Evolutionary conservation across 202 grass and related monocot species (phyloP).

Genomic region (Brachypodium distachyon): DNA sequence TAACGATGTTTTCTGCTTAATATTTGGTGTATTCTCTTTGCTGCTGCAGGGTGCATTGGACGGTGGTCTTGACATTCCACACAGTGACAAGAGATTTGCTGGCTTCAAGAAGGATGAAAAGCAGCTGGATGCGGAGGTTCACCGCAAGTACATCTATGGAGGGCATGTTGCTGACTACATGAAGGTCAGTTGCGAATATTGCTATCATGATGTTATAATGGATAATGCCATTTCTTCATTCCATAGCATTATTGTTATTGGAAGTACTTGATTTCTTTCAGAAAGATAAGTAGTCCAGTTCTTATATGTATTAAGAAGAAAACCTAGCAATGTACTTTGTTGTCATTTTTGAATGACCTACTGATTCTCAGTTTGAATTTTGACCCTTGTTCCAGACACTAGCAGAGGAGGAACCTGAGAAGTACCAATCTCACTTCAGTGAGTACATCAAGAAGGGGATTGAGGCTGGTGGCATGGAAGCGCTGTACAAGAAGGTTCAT

Average conservation of each 20-base stretch:
- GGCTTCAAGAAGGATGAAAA: conserved; percentile 63
- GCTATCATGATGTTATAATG: background rate
- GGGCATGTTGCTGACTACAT: conserved; percentile 44
- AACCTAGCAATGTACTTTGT: background rate
- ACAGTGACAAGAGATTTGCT: conserved; percentile 62
- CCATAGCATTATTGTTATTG: background rate
- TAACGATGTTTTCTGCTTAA: background rate
- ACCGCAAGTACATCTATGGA: conserved; percentile 54
- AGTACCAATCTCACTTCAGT: conserved; percentile 68
- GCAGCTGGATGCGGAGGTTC: conserved; percentile 47
- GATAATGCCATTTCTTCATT: background rate
- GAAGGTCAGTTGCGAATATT: conserved; percentile 10
- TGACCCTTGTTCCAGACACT: conserved; percentile 7
- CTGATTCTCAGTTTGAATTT: background rate
- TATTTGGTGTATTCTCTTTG: background rate
- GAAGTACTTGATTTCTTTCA: background rate
- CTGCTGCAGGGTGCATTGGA: conserved; percentile 51
- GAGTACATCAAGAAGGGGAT: conserved; percentile 61
- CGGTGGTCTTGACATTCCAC: conserved; percentile 65
- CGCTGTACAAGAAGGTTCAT: conserved; percentile 78
- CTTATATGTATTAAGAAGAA: background rate
- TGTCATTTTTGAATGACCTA: background rate
- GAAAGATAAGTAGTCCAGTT: background rate
- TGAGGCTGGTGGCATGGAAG: conserved; percentile 43
- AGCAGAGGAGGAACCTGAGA: conserved; percentile 70